A percentile compares a stretch with the other conserved stretches of the same genome.
Conservation (phyloP, 495 filamentous ascomycete genomes). For the Xanthoparmelia taractica region DNA sequence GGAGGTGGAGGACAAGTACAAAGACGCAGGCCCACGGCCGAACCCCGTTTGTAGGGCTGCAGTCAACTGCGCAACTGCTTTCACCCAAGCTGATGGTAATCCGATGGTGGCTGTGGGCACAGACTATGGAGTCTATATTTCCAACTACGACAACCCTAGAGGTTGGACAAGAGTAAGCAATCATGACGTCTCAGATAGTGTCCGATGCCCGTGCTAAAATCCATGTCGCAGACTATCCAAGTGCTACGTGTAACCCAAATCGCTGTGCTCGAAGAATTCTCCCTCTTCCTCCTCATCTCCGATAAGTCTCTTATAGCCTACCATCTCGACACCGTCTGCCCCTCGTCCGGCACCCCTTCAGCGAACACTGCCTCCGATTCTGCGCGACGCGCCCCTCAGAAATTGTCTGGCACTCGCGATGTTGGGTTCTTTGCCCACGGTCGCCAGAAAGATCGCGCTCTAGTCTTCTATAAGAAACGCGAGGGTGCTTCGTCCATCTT, state of each 20-base stretch:
- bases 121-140: constrained; percentile 85
- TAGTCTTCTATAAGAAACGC: constrained; percentile 95
- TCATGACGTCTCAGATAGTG: constrained; percentile 1
- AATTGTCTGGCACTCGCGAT: constrained; percentile 77
- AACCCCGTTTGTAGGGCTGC: constrained; percentile 68
- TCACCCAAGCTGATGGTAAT: constrained; percentile 67
- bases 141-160: constrained; percentile 75
- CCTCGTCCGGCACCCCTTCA: constrained; percentile 49
- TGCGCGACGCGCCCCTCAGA: constrained; percentile 73
- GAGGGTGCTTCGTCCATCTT: constrained; percentile 87
- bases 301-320: constrained; percentile 91
- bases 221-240: constrained; percentile 53
- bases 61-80: constrained; percentile 90
- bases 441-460: constrained; percentile 88
- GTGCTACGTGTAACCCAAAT: constrained; percentile 79
- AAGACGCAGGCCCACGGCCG: constrained; percentile 54
- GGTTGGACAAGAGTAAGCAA: constrained; percentile 73
- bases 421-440: constrained; percentile 94
- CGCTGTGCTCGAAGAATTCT: constrained; percentile 91
- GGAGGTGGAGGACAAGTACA: constrained; percentile 74
- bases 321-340: constrained; percentile 82
- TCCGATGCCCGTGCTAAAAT: constrained; percentile 23
- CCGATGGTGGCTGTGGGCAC: constrained; percentile 93
- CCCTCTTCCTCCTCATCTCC: constrained; percentile 77
- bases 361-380: constrained; percentile 32